Conservation (phyloP, 2,329 filamentous ascomycete species). For the Aspergillus flavus region DNA sequence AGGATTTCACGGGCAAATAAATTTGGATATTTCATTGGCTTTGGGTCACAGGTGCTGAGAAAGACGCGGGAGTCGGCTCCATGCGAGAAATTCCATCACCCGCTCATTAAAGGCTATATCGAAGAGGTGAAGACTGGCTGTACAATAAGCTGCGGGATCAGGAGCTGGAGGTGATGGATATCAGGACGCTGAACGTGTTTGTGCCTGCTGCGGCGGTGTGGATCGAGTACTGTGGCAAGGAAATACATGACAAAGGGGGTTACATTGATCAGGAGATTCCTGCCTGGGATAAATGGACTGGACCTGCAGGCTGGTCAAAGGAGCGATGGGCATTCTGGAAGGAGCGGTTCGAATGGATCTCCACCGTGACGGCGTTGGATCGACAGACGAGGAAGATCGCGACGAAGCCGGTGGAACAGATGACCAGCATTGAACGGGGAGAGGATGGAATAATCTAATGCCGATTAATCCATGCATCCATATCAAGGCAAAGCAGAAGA, state of each 20-base stretch:
- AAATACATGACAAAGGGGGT: conserved; percentile 2
- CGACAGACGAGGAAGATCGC: conserved; percentile 6
- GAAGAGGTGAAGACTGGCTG: not conserved
- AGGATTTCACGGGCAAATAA: not conserved
- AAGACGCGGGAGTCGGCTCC: not conserved
- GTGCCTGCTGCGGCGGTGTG: conserved; percentile 10
- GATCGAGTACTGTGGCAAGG: conserved; percentile 5
- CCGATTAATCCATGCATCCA: not conserved
- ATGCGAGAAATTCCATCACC: not conserved
- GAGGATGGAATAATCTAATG: not conserved
- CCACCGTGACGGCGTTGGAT: not conserved
- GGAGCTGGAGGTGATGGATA: conserved; percentile 1
- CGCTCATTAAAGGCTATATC: not conserved
- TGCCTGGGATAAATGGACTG: not conserved
- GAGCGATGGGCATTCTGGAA: conserved; percentile 15
- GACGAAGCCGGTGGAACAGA: not conserved
- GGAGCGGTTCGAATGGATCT: conserved; percentile 9
- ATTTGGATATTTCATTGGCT: not conserved
- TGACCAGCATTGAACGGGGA: not conserved
- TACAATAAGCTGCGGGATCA: not conserved
- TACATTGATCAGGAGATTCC: not conserved
- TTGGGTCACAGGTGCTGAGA: not conserved
- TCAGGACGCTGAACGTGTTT: conserved; percentile 7
- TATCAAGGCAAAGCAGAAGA: not conserved
- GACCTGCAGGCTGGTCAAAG: conserved; percentile 6